Conservation (phyloP, 2,329 filamentous ascomycete genomes). For the Colletotrichum costaricense region DNA sequence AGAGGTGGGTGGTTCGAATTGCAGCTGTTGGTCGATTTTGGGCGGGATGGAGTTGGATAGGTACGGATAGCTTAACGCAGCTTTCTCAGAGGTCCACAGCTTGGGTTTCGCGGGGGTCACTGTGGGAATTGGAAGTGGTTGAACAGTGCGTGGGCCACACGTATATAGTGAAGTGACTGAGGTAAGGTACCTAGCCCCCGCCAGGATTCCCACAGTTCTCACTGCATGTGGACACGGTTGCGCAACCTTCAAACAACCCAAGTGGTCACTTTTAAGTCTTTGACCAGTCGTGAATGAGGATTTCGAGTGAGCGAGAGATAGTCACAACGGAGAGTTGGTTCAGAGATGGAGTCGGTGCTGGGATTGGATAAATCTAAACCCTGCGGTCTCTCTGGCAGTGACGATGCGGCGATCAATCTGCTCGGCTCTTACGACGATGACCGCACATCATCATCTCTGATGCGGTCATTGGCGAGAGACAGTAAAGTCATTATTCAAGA, state of each 20-base stretch:
- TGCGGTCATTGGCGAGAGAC: background rate
- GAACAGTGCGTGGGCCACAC: background rate
- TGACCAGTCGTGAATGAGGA: too few species aligned
- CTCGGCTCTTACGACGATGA: background rate
- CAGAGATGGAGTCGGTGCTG: background rate
- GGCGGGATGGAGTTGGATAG: background rate
- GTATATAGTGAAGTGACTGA: too few species aligned
- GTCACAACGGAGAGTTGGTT: background rate
- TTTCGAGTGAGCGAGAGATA: background rate
- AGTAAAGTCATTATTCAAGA: background rate
- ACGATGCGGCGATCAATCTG: background rate
- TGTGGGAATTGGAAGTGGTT: slow-evolving; percentile 10
- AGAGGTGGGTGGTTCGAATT: background rate
- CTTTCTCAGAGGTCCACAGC: slow-evolving; percentile 2
- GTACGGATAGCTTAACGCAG: background rate
- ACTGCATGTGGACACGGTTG: slow-evolving; percentile 29
- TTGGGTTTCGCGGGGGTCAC: slow-evolving; percentile 4
- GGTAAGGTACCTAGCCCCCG: background rate
- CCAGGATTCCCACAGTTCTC: background rate
- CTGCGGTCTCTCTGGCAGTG: background rate
- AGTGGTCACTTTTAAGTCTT: background rate
- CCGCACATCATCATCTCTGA: background rate
- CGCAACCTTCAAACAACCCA: slow-evolving; percentile 1
- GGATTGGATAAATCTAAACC: slow-evolving; percentile 12
- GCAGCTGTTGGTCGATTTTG: background rate